Base-by-base conservation (phyloP, 2,329 filamentous ascomycete genomes). In the Blastomyces gilchristii region DNA sequence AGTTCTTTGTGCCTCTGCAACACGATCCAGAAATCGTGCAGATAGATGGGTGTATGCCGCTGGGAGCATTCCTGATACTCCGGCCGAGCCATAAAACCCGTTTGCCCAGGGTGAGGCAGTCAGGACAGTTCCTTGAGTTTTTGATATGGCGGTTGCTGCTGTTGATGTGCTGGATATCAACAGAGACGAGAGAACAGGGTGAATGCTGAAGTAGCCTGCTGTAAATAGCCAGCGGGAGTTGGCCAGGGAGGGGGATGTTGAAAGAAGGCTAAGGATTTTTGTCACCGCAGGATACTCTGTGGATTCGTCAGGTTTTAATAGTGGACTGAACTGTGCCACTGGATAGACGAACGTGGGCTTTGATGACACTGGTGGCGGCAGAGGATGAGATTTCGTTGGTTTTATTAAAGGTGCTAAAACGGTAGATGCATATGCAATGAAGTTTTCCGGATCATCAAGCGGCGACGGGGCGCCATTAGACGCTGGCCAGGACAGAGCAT, bases 131-230 rank as follows among this genome's bases (percentile, higher is more conserved):
- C 91, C 94, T 52, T 81, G 81, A 1, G 74, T 78, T 22, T 73
- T 73, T 11, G 71, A 71, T 6, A 70, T 63, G 28, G 68, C 67
- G 31, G 71, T 63, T 2, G 70, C 66, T 31, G 71, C 67, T n/a
- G 71, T 66, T 12, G 77, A 75, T 0, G 86, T 83, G 0, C 90
- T 91, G 7, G 82, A 80, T 41, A 99, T 85, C 0, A 99, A 81
- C 0, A 96, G 83, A 49, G 87, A 84, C 2, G 90, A 92, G 25
- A 97, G 84, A 3, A 87, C 86, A 0, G 91, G 88, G 7, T 91
- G 91, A 63, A 96, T 96, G 78, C 99, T 99, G 79, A 99, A 99
- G 78, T 99, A 99, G 61, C 94, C 94, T 0, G 94, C 94, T 0
- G 94, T 97, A 74, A 99, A 97, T 0, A 91, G 94, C 94, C 94